Evolutionary conservation across 2,329 filamentous ascomycete species (phyloP).

Genomic region (Ophiostoma pallidulum): DNA sequence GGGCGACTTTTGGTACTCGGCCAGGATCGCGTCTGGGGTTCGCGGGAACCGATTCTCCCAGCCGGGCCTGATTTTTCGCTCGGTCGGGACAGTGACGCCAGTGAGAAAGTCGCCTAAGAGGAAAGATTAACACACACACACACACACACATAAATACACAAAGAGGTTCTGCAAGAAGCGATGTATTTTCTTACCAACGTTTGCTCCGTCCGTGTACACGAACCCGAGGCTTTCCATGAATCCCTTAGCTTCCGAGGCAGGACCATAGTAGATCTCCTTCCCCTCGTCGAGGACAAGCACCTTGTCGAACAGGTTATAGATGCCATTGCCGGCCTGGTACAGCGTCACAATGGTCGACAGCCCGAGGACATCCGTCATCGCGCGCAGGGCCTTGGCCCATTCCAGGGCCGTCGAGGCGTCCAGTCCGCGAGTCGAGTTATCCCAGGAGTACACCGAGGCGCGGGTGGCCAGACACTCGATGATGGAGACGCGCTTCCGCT

Average conservation of each 20-base stretch:
- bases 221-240: conserved; percentile 46
- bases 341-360: conserved; percentile 52
- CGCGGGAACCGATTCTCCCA: conserved; percentile 53
- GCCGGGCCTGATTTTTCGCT: conserved; percentile 59
- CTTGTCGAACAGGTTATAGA: conserved; percentile 63
- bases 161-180: too few relatives aligned
- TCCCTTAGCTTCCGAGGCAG: conserved; percentile 30
- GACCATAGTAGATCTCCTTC: conserved; percentile 57
- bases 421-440: conserved; percentile 56
- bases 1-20: conserved; percentile 45
- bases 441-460: conserved; percentile 61
- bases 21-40: conserved; percentile 52
- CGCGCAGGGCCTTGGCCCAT: conserved; percentile 53
- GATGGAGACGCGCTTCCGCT: conserved; percentile 66
- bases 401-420: conserved; percentile 56
- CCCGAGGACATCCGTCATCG: conserved; percentile 56
- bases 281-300: conserved; percentile 62
- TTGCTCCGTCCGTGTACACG: conserved; percentile 45
- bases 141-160: too few relatives aligned
- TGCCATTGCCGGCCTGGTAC: conserved; percentile 57
- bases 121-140: too few relatives aligned
- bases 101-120: conserved; percentile 72
- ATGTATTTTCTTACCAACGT: too few relatives aligned
- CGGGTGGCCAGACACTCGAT: conserved; percentile 55
- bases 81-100: conserved; percentile 64